A percentile compares a stretch with the other conserved stretches of the same genome.
These are phyloP conservation scores for Gossypium longicalyx DNA, from an alignment of 345 rosid species.

Conservation along the genomic window DNA sequence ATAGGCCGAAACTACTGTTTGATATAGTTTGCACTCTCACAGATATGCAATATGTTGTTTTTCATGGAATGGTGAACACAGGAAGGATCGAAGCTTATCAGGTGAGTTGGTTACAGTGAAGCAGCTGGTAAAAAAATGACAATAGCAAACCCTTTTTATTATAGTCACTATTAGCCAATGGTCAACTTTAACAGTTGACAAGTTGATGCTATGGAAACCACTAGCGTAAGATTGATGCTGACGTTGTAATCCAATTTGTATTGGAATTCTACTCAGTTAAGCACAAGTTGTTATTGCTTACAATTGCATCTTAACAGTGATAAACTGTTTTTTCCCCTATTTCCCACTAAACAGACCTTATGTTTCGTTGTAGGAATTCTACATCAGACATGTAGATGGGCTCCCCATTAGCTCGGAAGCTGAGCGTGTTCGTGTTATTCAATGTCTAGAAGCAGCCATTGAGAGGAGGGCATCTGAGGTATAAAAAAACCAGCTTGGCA, in stretches of 20 bases:
- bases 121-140: neutral
- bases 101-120: slow-evolving; percentile 38
- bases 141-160: neutral
- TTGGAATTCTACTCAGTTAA: slow-evolving; percentile 12
- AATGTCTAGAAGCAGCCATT: slow-evolving; percentile 82
- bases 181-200: slow-evolving; percentile 9
- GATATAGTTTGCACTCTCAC: slow-evolving; percentile 88
- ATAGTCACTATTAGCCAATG: neutral
- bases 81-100: slow-evolving; percentile 71
- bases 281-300: neutral
- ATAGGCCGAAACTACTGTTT: slow-evolving; percentile 77
- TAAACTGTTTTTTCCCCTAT: slow-evolving; percentile 3
- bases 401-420: slow-evolving; percentile 71
- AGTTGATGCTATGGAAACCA: slow-evolving; percentile 3
- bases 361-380: slow-evolving; percentile 54
- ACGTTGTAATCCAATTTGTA: slow-evolving; percentile 11
- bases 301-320: neutral
- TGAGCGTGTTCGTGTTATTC: slow-evolving; percentile 62
- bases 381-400: slow-evolving; percentile 75
- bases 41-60: slow-evolving; percentile 91
- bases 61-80: slow-evolving; percentile 80
- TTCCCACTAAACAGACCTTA: slow-evolving; percentile 10
- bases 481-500: neutral
- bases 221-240: slow-evolving; percentile 2
- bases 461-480: slow-evolving; percentile 77